These are phyloP conservation scores for Articulospora tetracladia DNA, from an alignment of 495 filamentous ascomycete genomes.

Conservation along the genomic window DNA sequence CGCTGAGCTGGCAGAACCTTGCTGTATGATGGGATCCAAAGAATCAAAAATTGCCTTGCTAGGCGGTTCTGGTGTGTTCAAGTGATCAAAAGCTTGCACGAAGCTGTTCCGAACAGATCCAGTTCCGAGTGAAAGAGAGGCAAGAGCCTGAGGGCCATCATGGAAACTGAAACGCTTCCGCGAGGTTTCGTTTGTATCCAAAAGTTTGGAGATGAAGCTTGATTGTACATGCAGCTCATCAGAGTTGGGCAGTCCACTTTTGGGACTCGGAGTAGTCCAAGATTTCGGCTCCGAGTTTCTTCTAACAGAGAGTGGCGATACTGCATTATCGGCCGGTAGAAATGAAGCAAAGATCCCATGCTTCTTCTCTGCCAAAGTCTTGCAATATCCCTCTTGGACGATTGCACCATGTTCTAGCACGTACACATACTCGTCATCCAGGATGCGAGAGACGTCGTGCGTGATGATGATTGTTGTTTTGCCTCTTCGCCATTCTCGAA, in stretches of 20 bases:
- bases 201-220: neutral
- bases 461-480: slow-evolving; percentile 92
- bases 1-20: neutral
- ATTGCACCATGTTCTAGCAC: slow-evolving; percentile 70
- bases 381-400: slow-evolving; percentile 60
- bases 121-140: neutral
- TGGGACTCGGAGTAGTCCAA: neutral
- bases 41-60: neutral
- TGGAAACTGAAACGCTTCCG: neutral
- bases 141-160: neutral
- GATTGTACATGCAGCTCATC: neutral
- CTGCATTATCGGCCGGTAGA: slow-evolving; percentile 1
- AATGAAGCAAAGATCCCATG: slow-evolving; percentile 19
- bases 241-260: neutral
- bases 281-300: neutral
- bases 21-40: neutral
- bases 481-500: slow-evolving; percentile 68
- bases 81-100: neutral
- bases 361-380: slow-evolving; percentile 37
- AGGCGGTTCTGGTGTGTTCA: neutral
- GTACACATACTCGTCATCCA: slow-evolving; percentile 71
- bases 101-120: neutral
- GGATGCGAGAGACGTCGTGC: slow-evolving; percentile 82
- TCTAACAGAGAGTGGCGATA: neutral
- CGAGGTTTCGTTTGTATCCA: neutral